phyloP scores from a whole-genome alignment of 345 rosid genomes.

The Hirschfeldia incana region DNA sequence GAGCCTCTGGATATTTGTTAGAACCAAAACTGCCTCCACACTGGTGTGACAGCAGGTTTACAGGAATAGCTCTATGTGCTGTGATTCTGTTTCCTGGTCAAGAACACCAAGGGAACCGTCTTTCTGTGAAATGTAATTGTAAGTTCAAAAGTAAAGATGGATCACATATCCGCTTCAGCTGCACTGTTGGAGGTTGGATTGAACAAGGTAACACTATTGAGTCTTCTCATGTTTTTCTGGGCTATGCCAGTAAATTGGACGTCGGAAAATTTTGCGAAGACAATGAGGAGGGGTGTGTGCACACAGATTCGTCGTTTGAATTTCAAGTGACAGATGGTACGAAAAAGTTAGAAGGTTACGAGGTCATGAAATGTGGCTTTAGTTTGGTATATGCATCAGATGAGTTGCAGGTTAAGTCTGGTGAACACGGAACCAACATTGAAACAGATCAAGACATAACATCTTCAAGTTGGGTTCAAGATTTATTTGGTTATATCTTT shows the following conservation, averaged over 20 bases:
- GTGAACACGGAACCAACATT: background rate
- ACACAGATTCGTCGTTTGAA: too few species aligned
- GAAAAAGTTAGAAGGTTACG: too few species aligned
- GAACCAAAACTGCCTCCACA: constrained; percentile 14
- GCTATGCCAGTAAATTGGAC: too few species aligned
- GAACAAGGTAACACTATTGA: too few species aligned
- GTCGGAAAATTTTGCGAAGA: too few species aligned
- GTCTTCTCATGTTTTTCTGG: too few species aligned
- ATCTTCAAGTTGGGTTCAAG: background rate
- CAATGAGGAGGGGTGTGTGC: too few species aligned
- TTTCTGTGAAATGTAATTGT: background rate
- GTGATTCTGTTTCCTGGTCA: background rate
- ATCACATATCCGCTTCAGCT: too few species aligned
- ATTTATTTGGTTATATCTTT: background rate
- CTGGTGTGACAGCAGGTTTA: background rate
- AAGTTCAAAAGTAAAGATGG: background rate
- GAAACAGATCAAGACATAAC: background rate
- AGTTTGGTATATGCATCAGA: background rate
- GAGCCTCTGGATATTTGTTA: background rate
- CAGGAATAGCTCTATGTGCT: constrained; percentile 7
- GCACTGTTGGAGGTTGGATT: too few species aligned
- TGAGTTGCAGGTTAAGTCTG: background rate
- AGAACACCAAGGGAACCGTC: background rate
- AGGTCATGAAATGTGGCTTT: too few species aligned
- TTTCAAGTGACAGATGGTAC: too few species aligned